Base-by-base conservation (phyloP, 2,329 filamentous ascomycete genomes). In the Pyrenophora seminiperda region DNA sequence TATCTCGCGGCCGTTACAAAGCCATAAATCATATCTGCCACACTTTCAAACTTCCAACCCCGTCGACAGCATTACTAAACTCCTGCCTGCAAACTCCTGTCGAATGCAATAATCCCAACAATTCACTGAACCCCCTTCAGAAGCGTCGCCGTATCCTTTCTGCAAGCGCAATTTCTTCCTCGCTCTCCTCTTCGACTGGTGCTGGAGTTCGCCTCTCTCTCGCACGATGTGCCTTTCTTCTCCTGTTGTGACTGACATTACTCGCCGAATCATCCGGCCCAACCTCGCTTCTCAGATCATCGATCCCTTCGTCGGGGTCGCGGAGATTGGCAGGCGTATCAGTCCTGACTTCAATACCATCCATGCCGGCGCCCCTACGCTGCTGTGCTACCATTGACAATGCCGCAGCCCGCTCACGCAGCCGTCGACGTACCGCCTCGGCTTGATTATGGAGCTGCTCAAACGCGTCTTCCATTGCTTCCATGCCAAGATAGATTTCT, bases 401-500 rank as follows among this genome's bases (percentile, higher is more conserved):
- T 1, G 90, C 92, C 0, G 91, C 90, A 11, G 87, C 86, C 32
- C 93, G 88, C 68, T 94, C 89, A 5, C 92, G 87, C 4, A 97
- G 80, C 1, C 87, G 84, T 17, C 84, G 86, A 4, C 93, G 86
- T 13, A 97, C 89, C 14, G 80, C 74, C 75, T 97, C 91, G 2
- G 93, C 93, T 65, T 87, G 88, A 59, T 85, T 83, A 69, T 97
- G 93, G n/a, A 97, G 80, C 20, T 84, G 85, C 75, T 97, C 93
- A 63, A 97, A 97, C 0, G 92, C 91, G 67, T 97, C 91, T 73
- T 97, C 93, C 18, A 97, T 82, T 0, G 86, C 86, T 75, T 97
- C 93, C 93, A 97, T 97, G 54, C 92, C 90, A 27, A 85, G 82
- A 74, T 93, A 97, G 50, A 97, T 96, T 66, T 96, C 91, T 5